Evolutionary conservation across 108 stramenopile species (phyloP).

Genomic region (Asterionellopsis glacialis): DNA sequence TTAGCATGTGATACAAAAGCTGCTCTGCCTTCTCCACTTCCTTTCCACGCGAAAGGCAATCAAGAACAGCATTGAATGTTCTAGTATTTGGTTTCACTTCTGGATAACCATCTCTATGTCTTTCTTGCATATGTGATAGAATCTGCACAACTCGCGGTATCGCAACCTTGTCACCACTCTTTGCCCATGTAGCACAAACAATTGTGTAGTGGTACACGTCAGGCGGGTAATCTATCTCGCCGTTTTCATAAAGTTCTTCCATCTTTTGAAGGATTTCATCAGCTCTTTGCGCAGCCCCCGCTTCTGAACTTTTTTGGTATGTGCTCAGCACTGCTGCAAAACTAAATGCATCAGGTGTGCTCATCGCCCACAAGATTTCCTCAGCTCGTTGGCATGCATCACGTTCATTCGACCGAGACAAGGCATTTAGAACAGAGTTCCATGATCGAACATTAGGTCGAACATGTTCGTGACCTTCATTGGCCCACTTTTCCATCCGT

Average conservation of each 20-base stretch:
- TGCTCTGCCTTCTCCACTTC: constrained; percentile 14
- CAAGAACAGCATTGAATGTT: constrained; percentile 70
- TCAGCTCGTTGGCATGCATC: constrained; percentile 69
- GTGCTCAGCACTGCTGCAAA: constrained; percentile 41
- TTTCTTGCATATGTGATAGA: constrained; percentile 69
- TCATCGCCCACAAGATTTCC: constrained; percentile 21
- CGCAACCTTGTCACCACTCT: constrained; percentile 50
- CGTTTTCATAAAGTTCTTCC: constrained; percentile 25
- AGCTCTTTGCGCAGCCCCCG: constrained; percentile 20
- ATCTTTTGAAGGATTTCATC: constrained; percentile 27
- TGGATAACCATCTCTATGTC: constrained; percentile 66
- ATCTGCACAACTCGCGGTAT: constrained; percentile 79
- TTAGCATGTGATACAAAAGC: constrained; percentile 19
- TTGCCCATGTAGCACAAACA: constrained; percentile 52
- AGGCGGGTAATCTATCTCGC: constrained; percentile 28
- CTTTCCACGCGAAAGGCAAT: constrained; percentile 38
- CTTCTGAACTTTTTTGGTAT: constrained; percentile 16
- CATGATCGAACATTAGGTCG: constrained; percentile 45
- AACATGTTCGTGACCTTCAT: constrained; percentile 14
- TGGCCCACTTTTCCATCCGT: constrained; percentile 39
- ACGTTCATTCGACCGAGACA: constrained; percentile 48
- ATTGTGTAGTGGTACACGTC: constrained; percentile 2
- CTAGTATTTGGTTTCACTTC: constrained; percentile 82
- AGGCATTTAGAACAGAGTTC: constrained; percentile 52
- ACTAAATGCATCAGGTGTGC: constrained; percentile 38